Conservation (phyloP, 78 protist genomes). For the Planoprotostelium fungivorum region DNA sequence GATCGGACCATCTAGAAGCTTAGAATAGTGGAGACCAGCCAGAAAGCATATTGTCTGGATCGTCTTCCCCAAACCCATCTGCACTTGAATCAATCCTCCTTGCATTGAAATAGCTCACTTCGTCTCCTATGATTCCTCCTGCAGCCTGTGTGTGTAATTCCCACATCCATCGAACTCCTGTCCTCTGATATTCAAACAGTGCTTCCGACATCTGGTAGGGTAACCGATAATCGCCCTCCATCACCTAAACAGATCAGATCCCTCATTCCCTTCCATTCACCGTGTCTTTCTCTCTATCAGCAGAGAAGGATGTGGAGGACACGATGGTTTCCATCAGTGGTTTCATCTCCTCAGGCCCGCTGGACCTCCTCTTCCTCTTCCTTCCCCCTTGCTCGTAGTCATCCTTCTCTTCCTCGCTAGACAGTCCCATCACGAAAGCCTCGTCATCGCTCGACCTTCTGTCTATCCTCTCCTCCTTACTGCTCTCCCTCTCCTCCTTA, state of each 20-base stretch:
- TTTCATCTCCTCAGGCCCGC: background rate
- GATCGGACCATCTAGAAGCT: conserved; percentile 39
- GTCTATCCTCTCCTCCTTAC: background rate
- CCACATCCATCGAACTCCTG: conserved; percentile 89
- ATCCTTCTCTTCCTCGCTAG: conserved; percentile 1
- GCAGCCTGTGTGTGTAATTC: conserved; percentile 80
- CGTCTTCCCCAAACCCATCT: conserved; percentile 91
- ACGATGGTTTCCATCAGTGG: background rate
- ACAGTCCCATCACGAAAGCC: background rate
- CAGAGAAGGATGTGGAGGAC: background rate
- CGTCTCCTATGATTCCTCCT: conserved; percentile 98
- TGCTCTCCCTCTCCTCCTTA: background rate
- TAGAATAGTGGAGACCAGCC: conserved; percentile 40
- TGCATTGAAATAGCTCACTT: conserved; percentile 59
- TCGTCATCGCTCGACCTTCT: background rate
- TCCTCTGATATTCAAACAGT: conserved; percentile 78
- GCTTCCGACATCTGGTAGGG: conserved; percentile 44
- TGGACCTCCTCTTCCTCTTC: background rate
- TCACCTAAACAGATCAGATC: conserved; percentile 16
- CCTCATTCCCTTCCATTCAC: background rate
- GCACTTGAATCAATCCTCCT: background rate
- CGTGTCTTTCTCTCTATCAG: background rate
- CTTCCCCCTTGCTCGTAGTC: background rate
- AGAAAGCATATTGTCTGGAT: conserved; percentile 79
- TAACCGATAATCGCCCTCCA: conserved; percentile 42